A percentile compares a stretch with the other conserved stretches of the same genome.
Conservation (phyloP, 495 filamentous ascomycete genomes). For the Annulohypoxylon moriforme region DNA sequence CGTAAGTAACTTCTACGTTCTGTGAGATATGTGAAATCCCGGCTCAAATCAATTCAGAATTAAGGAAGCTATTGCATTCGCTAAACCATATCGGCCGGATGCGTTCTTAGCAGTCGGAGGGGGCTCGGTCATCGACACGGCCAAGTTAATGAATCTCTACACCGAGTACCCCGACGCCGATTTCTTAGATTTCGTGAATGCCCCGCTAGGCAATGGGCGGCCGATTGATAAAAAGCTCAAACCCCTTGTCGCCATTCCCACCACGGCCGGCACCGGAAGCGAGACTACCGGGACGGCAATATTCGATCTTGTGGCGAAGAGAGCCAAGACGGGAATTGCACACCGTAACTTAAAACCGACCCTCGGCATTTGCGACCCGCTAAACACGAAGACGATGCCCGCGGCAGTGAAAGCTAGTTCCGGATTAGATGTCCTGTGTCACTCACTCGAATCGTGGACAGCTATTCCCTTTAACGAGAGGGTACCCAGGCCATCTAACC, state of each 20-base stretch:
- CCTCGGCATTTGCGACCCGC: slow-evolving; percentile 92
- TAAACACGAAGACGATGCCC: slow-evolving; percentile 96
- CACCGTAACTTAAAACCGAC: slow-evolving; percentile 96
- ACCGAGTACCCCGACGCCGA: slow-evolving; percentile 86
- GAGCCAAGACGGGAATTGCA: slow-evolving; percentile 93
- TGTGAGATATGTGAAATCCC: not conserved
- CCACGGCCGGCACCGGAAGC: slow-evolving; percentile 92
- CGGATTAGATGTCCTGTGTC: slow-evolving; percentile 94
- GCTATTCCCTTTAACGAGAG: slow-evolving; percentile 93
- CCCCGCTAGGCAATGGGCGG: slow-evolving; percentile 86
- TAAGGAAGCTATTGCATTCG: slow-evolving; percentile 86
- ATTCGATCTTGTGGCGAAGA: slow-evolving; percentile 89
- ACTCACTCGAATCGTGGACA: slow-evolving; percentile 93
- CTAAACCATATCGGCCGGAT: slow-evolving; percentile 81
- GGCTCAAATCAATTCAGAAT: slow-evolving; percentile 62
- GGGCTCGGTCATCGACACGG: slow-evolving; percentile 93
- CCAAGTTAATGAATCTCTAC: slow-evolving; percentile 98
- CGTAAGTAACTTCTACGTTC: slow-evolving; percentile 61
- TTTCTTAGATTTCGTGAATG: slow-evolving; percentile 97
- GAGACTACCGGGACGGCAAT: slow-evolving; percentile 98
- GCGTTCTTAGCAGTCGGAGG: slow-evolving; percentile 93
- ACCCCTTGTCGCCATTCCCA: slow-evolving; percentile 92
- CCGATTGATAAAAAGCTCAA: slow-evolving; percentile 82
- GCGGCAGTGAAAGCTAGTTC: slow-evolving; percentile 87
- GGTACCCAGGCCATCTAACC: slow-evolving; percentile 85